Base-by-base conservation (phyloP, 371 early-diverging fungal genomes). In the Mucor plumbeus region DNA sequence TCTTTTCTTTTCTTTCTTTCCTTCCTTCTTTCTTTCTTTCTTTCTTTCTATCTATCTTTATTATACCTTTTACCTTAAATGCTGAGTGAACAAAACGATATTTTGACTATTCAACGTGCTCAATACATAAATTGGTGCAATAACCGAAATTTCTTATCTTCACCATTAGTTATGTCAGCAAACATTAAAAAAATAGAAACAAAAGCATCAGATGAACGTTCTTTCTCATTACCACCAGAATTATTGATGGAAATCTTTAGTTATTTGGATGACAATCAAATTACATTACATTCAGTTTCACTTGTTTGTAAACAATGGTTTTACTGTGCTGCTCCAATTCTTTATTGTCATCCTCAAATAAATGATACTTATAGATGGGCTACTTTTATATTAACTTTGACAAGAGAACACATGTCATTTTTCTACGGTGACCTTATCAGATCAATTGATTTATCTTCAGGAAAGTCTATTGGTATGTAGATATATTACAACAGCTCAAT, bases 311-410 rank as follows among this genome's bases (percentile, higher is more conserved):
- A 82, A 35, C 79, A 84, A 21, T 89, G 88, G 87, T 71, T 82
- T 44, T 75, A 69, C 5, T 89, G 87, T 62, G 85, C 78, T 33
- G 79, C 82, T 5, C 84, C 83, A 19, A 61, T 85, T 15, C 69
- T 89, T 0, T 89, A 87, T 58, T 76, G 78, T 19, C 75, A 75
- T 61, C 83, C 83, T n/a, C 60, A 71, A 33, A 79, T 89, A 35
- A 59, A 71, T 13, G 77, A 82, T 60, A 89, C 89, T 4, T 83
- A 84, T 54, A 75, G 77, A 11, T 90, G 88, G 88, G 90, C 90
- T 0, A 80, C 80, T 0, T 88, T 90, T 69, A 75, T 87, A 36
- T 73, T 86, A 47, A 84, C 88, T 1, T 55, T 90, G 17, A 83
- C 80, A 33, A 82, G 85, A 47, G 66, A 64, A 33, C 71, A 73